Conservation (phyloP, 2,329 filamentous ascomycete species). For the Phaeosphaeriaceae sp. region DNA sequence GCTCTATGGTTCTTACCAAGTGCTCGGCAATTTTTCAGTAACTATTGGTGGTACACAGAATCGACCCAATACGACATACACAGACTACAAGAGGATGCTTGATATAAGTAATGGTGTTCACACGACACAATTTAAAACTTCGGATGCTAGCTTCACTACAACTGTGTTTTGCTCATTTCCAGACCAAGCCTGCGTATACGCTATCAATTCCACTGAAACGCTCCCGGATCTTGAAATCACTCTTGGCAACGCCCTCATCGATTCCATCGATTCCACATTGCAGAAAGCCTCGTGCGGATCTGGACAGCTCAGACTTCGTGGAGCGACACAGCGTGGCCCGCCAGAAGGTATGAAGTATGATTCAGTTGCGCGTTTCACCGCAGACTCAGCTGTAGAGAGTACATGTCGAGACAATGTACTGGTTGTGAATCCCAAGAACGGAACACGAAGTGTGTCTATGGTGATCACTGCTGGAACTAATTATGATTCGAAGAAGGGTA, state of each 20-base stretch:
- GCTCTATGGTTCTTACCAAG: constrained; percentile 56
- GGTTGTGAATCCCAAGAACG: too few species aligned
- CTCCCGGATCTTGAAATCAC: constrained; percentile 45
- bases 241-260: constrained; percentile 49
- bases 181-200: constrained; percentile 51
- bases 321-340: constrained; percentile 49
- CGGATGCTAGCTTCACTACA: constrained; percentile 46
- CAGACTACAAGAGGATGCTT: constrained; percentile 51
- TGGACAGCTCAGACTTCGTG: constrained; percentile 29
- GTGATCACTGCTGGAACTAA: constrained; percentile 56
- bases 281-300: constrained; percentile 45
- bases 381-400: constrained; percentile 3
- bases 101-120: constrained; percentile 54
- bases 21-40: constrained; percentile 56
- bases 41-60: constrained; percentile 40
- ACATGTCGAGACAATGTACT: too few species aligned
- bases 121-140: constrained; percentile 32
- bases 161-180: constrained; percentile 55
- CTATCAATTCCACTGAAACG: too few species aligned
- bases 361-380: constrained; percentile 42
- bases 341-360: constrained; percentile 56
- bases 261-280: constrained; percentile 37
- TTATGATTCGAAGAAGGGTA: constrained; percentile 60
- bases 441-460: constrained; percentile 43
- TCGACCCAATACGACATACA: neutral